phyloP scores from a whole-genome alignment of 192 early-diverging fungal species.

The Haplosporangium gracile region DNA sequence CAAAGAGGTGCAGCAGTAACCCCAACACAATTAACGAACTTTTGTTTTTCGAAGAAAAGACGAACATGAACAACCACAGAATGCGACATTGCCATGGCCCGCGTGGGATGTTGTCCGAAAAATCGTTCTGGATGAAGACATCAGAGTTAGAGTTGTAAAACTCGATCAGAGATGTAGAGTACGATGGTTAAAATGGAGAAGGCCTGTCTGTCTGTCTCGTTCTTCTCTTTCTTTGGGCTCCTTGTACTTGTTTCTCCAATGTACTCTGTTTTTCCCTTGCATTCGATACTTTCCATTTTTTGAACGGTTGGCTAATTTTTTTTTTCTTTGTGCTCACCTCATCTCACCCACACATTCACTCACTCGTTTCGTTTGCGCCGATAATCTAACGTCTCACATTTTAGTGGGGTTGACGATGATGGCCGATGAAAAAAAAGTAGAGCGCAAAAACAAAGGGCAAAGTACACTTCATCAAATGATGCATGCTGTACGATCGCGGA shows the following conservation, averaged over 20 bases:
- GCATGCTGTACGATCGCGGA: too few relatives aligned
- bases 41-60: not conserved
- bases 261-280: conserved; percentile 1
- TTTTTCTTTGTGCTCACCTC: not conserved
- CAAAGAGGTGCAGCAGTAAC: not conserved
- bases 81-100: not conserved
- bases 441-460: not conserved
- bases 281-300: not conserved
- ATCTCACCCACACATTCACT: not conserved
- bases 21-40: not conserved
- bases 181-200: too few relatives aligned
- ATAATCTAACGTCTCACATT: not conserved
- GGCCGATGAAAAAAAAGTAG: not conserved
- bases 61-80: not conserved
- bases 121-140: not conserved
- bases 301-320: not conserved
- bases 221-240: too few relatives aligned
- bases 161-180: too few relatives aligned
- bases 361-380: not conserved
- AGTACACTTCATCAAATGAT: too few relatives aligned
- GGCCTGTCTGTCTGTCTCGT: too few relatives aligned
- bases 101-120: not conserved
- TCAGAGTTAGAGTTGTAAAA: not conserved
- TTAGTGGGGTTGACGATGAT: not conserved
- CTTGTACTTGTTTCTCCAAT: not conserved